phyloP scores from a whole-genome alignment of 768 basidiomycete species.

The Pisolithus marmoratus region DNA sequence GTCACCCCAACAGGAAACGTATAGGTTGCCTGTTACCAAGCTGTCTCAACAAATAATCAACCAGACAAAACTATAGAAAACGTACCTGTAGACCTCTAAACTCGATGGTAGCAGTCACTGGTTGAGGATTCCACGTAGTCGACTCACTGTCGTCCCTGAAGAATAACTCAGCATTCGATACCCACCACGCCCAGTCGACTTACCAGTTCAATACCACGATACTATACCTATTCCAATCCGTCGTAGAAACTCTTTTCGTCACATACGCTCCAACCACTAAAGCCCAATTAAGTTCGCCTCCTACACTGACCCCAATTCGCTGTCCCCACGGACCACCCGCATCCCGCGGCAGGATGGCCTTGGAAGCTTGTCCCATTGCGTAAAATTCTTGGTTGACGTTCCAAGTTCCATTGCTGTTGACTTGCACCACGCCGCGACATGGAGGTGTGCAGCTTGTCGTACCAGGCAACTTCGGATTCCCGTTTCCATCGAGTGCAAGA shows the following conservation, averaged over 20 bases:
- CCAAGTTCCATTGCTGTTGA: constrained; percentile 60
- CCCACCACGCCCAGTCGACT: constrained; percentile 6
- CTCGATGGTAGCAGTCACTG: constrained; percentile 54
- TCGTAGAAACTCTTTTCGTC: constrained; percentile 45
- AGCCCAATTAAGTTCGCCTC: constrained; percentile 50
- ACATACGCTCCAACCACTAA: constrained; percentile 64
- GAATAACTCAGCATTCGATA: constrained; percentile 1
- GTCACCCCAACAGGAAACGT: constrained; percentile 76
- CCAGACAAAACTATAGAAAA: neutral
- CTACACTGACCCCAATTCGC: constrained; percentile 59
- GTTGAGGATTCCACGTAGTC: constrained; percentile 48
- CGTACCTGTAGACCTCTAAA: constrained; percentile 57
- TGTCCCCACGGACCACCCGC: constrained; percentile 61
- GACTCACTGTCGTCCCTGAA: constrained; percentile 43
- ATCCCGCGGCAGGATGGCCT: constrained; percentile 68
- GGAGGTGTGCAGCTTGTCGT: constrained; percentile 58
- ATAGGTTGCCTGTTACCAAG: constrained; percentile 46
- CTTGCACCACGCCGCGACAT: constrained; percentile 62
- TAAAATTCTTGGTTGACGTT: constrained; percentile 74
- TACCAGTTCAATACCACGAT: constrained; percentile 70
- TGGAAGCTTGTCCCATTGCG: constrained; percentile 68
- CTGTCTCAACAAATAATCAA: neutral
- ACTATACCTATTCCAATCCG: constrained; percentile 61
- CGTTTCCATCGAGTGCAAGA: constrained; percentile 56
- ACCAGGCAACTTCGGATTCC: constrained; percentile 61